These are phyloP conservation scores for Dendryphion nanum DNA, from an alignment of 2,329 filamentous ascomycete genomes.

Conservation along the genomic window DNA sequence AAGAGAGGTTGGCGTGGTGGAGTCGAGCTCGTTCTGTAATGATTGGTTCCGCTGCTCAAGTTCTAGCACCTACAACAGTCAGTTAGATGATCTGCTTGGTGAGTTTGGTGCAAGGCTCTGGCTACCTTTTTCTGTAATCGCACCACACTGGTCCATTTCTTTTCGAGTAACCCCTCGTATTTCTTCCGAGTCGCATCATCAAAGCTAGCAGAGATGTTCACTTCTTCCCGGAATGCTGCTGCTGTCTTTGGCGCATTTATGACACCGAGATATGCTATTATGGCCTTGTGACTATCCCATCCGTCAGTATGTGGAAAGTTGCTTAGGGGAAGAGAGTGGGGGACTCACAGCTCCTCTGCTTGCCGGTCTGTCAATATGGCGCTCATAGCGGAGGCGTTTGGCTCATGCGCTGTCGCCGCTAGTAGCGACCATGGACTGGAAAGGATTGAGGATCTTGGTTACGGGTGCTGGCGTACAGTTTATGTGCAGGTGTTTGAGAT, in stretches of 20 bases:
- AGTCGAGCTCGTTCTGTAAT: slow-evolving; percentile 82
- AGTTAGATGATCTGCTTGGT: no score
- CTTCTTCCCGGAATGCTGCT: slow-evolving; percentile 71
- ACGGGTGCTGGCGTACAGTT: slow-evolving; percentile 1
- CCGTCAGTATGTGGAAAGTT: slow-evolving; percentile 24
- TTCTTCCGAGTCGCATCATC: slow-evolving; percentile 84
- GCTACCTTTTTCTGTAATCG: slow-evolving; percentile 89
- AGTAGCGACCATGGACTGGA: slow-evolving; percentile 31
- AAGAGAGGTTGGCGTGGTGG: slow-evolving; percentile 74
- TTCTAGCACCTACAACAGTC: slow-evolving; percentile 74
- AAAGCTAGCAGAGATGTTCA: slow-evolving; percentile 70
- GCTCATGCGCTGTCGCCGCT: slow-evolving; percentile 18
- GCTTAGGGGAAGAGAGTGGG: slow-evolving; percentile 2
- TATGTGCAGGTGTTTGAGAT: slow-evolving; percentile 13
- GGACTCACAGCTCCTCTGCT: slow-evolving; percentile 81
- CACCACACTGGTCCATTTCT: slow-evolving; percentile 98
- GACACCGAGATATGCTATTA: slow-evolving; percentile 82
- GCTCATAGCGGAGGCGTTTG: slow-evolving; percentile 58
- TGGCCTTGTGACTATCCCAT: slow-evolving; percentile 76
- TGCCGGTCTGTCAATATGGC: slow-evolving; percentile 74
- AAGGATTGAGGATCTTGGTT: neutral
- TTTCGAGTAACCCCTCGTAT: slow-evolving; percentile 90
- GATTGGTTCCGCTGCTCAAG: slow-evolving; percentile 72
- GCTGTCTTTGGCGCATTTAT: slow-evolving; percentile 70
- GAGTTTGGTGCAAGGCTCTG: neutral